Percentiles rank a stretch among this genome's conserved stretches.
Conservation (phyloP, 805 yeast species). For the Lachancea nothofagi region DNA sequence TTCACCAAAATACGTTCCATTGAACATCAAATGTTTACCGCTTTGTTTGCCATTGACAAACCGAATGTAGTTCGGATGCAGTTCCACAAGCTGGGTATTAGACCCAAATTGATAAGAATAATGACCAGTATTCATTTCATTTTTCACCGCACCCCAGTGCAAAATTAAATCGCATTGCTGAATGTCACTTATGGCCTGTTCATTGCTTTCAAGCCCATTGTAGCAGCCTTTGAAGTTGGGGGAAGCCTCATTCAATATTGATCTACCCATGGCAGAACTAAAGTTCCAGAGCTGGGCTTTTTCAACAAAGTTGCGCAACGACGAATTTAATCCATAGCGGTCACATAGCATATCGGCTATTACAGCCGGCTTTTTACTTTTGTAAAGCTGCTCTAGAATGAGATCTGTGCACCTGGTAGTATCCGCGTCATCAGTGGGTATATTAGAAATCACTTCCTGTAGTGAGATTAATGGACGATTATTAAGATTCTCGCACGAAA, state of each 20-base stretch:
- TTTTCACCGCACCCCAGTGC: slow-evolving; percentile 60
- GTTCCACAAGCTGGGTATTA: slow-evolving; percentile 39
- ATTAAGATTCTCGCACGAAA: slow-evolving; percentile 36
- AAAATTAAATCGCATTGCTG: slow-evolving; percentile 61
- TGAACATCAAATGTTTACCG: slow-evolving; percentile 26
- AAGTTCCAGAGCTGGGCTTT: slow-evolving; percentile 46
- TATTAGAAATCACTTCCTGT: neutral
- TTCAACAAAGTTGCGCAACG: slow-evolving; percentile 45
- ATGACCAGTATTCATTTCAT: slow-evolving; percentile 68
- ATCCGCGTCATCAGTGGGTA: neutral
- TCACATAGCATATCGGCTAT: slow-evolving; percentile 67
- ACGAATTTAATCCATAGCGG: slow-evolving; percentile 46
- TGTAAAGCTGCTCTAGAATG: slow-evolving; percentile 42
- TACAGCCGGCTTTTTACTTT: slow-evolving; percentile 54
- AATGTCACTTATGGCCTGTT: slow-evolving; percentile 43
- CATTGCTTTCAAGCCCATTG: slow-evolving; percentile 52
- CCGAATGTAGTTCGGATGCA: slow-evolving; percentile 50
- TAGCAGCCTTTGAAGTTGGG: slow-evolving; percentile 65
- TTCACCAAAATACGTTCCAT: slow-evolving; percentile 44
- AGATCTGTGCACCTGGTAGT: slow-evolving; percentile 31
- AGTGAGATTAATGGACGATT: slow-evolving; percentile 18
- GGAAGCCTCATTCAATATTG: slow-evolving; percentile 64
- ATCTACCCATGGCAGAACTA: slow-evolving; percentile 65
- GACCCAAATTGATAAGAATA: slow-evolving; percentile 44
- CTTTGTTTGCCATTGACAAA: slow-evolving; percentile 25